Evolutionary conservation across 2,329 filamentous ascomycete genomes (phyloP), one percentile per base, ranked within the genome.

Genomic region (Cyphellophora attinorum): DNA sequence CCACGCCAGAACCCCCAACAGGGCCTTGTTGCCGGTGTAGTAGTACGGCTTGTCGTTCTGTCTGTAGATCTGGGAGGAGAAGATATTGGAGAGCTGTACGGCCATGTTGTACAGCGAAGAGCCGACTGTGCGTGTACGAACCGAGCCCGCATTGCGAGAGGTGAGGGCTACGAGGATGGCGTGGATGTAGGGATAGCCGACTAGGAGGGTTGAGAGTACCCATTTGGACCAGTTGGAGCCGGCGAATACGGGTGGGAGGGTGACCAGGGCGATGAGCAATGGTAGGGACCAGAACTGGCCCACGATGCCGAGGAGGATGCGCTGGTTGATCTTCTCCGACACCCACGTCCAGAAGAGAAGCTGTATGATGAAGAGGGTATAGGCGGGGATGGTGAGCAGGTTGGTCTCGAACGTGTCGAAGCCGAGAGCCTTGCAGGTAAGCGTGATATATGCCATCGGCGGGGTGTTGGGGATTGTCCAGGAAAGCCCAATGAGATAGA

Each of bases 121-220:
- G 0, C 73, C 72, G 2, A 82, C 73, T 2, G 76, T 73, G 5
- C 76, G 61, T 5, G 71, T 74, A 8, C 76, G 64, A 6, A 81
- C 74, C 1, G 68, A 64, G 42, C 76, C 75, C 2, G 74, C 70
- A 48, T 81, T 81, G 33, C 74, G 66, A 3, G 72, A 75, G 2
- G 68, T 76, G 54, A 74, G 70, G 0, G 67, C 74, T 0, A 79
- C 75, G 2, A 75, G 55, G 18, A 79, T 70, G 0, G 75, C 72
- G 47, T 79, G 67, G 41, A 60, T 68, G 47, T 76, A 76, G 0
- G 72, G 72, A 37, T 74, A 72, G 0, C 65, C 66, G 1, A 72
- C 52, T 1, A 75, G 49, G 0, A 66, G 55, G 0, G 62, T 69
- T 5, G 70, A 57, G 0, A 74, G 48, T 0, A 60, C 64, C 39